Evolutionary conservation across 2,329 filamentous ascomycete genomes (phyloP).

Genomic region (Penicillium sumatraense): DNA sequence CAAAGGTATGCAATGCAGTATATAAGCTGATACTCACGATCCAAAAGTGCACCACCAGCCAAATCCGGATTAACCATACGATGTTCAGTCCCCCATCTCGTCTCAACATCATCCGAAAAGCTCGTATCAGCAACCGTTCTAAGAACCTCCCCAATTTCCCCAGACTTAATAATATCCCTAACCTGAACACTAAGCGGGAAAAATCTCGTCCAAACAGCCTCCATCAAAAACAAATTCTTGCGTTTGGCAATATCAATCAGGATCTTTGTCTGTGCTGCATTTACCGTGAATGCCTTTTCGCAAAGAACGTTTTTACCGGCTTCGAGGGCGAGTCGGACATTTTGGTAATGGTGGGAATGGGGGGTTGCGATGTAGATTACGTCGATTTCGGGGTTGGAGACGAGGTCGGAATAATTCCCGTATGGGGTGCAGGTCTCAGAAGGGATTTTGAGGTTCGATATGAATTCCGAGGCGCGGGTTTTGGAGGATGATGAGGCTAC

Average conservation of each 20-base stretch:
- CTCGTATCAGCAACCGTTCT: constrained; percentile 65
- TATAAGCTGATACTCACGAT: constrained; percentile 51
- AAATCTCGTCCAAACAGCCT: constrained; percentile 88
- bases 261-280: constrained; percentile 73
- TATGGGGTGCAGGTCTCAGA: too few species aligned
- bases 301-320: constrained; percentile 88
- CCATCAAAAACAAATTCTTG: constrained; percentile 79
- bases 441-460: constrained; percentile 72
- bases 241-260: constrained; percentile 72
- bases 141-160: constrained; percentile 63
- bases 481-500: constrained; percentile 78
- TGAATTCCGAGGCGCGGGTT: constrained; percentile 71
- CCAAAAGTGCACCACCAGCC: constrained; percentile 80
- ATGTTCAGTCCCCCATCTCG: constrained; percentile 63
- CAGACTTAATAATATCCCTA: constrained; percentile 57
- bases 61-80: constrained; percentile 84
- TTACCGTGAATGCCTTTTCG: constrained; percentile 89
- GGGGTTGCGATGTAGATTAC: constrained; percentile 89
- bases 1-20: neutral
- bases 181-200: constrained; percentile 82
- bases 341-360: constrained; percentile 92
- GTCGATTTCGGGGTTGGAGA: constrained; percentile 77
- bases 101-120: constrained; percentile 65
- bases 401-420: constrained; percentile 78
- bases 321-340: constrained; percentile 80